These are phyloP conservation scores for Zizania palustris DNA, from an alignment of 202 grass and related monocot genomes.

Conservation along the genomic window DNA sequence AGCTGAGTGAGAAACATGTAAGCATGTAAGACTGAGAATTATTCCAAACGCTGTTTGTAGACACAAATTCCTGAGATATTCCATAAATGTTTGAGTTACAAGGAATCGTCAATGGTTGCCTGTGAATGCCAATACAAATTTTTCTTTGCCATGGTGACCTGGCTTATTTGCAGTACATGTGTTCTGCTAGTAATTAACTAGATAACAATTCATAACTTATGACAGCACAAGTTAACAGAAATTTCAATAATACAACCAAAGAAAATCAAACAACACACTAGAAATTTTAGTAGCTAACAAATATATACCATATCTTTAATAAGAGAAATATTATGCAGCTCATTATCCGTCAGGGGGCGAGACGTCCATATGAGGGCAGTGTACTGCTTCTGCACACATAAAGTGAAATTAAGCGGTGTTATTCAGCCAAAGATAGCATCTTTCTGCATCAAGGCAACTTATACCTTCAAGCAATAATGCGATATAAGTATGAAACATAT, in stretches of 20 bases:
- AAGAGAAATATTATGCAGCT: slow-evolving; percentile 61
- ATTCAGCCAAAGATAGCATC: background rate
- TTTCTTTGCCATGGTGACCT: background rate
- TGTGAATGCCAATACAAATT: background rate
- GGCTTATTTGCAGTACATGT: background rate
- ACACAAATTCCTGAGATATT: background rate
- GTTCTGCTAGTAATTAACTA: background rate
- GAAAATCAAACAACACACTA: slow-evolving; percentile 29
- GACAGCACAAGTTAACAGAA: background rate
- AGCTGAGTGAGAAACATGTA: background rate
- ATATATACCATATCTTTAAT: slow-evolving; percentile 63
- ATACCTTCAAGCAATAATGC: slow-evolving; percentile 1
- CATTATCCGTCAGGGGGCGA: slow-evolving; percentile 60
- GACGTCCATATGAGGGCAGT: slow-evolving; percentile 93
- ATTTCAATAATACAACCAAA: slow-evolving; percentile 20
- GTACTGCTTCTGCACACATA: slow-evolving; percentile 76
- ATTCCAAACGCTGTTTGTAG: background rate
- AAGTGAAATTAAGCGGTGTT: slow-evolving; percentile 19
- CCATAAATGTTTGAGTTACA: background rate
- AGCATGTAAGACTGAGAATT: background rate
- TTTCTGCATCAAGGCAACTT: background rate
- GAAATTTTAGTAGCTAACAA: background rate
- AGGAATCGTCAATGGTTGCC: background rate
- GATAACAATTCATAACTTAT: background rate
- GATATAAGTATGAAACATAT: slow-evolving; percentile 2